Evolutionary conservation across 192 early-diverging fungal genomes (phyloP).

Genomic region (Backusella circina): DNA sequence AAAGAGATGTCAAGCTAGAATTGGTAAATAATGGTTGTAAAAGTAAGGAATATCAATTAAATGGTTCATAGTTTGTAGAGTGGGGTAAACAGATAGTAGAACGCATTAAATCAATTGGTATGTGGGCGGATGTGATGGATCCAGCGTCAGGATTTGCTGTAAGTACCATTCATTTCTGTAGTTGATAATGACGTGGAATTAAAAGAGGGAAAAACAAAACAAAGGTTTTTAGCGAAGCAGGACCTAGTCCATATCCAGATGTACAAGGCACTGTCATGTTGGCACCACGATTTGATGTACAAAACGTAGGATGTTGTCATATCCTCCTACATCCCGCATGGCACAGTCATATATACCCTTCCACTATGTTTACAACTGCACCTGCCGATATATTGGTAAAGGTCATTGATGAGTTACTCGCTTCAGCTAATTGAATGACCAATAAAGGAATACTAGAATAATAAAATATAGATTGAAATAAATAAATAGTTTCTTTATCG

Average conservation of each 20-base stretch:
- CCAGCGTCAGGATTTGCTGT: constrained; percentile 85
- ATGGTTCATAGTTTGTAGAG: constrained; percentile 56
- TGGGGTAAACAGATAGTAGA: constrained; percentile 63
- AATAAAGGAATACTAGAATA: not conserved
- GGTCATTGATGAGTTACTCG: constrained; percentile 22
- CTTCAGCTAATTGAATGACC: not conserved
- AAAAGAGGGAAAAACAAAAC: not conserved
- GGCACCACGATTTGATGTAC: constrained; percentile 65
- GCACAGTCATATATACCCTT: constrained; percentile 89
- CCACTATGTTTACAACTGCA: constrained; percentile 81
- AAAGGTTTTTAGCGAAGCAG: constrained; percentile 57
- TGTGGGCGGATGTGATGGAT: constrained; percentile 92
- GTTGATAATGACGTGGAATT: too few species aligned
- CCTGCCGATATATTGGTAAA: constrained; percentile 46
- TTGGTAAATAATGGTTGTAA: constrained; percentile 44
- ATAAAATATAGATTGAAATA: too few species aligned
- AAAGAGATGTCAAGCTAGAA: constrained; percentile 80
- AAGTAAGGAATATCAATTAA: not conserved
- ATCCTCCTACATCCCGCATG: constrained; percentile 84
- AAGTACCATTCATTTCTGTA: constrained; percentile 30
- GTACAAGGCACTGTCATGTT: constrained; percentile 77
- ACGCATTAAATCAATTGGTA: constrained; percentile 49
- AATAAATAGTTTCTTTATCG: too few species aligned
- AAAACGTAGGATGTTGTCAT: constrained; percentile 81
- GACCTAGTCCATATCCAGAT: constrained; percentile 83